Base-by-base conservation (phyloP, 2,329 filamentous ascomycete genomes). In the Fusarium drepaniforme region DNA sequence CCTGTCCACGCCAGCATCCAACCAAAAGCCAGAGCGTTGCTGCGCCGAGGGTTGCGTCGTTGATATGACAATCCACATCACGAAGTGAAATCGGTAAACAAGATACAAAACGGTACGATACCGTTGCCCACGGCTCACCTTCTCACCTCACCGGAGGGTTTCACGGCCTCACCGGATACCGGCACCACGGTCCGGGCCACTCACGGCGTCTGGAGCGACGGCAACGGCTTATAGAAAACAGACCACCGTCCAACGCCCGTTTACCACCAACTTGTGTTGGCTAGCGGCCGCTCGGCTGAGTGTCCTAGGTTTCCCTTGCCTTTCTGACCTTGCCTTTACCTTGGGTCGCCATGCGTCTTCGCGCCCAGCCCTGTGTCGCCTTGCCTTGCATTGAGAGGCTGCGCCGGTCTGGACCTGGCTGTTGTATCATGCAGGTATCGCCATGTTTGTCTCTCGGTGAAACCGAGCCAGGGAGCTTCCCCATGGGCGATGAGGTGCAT, bases 51-150 rank as follows among this genome's bases (percentile, higher is more conserved):
- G 56, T 59, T 70, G 30, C 68, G 61, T 61, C 38, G 65, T 44
- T 51, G 61, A 68, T 28, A 40, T 40, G 63, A 42, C 57, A 56
- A 66, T 53, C 61, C 65, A 68, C 62, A 53, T 64, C 61, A 57
- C 46, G 35, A 64, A 58, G 62, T 56, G 58, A 64, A 57, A 57
- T 64, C 53, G 59, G 68, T 56, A 64, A 69, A 57, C 30, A 56
- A 42, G 49, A 62, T 46, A 35, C 60, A 62, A 59, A 56, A 67
- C 64, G 58, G 60, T 49, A 64, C 64, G 53, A 66, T 59, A 58
- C 64, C 60, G 37, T 64, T 56, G 63, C 64, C 58, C 58, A 64
- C 61, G 35, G 56, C 66, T 68, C 71, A 72, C 51, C 64, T 74
- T 56, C 64, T 65, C 67, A 61, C 62, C 65, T 68, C 66, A 64